These are phyloP conservation scores for Chalciporus piperatoides DNA, from an alignment of 1,284 basidiomycete genomes.

Conservation along the genomic window DNA sequence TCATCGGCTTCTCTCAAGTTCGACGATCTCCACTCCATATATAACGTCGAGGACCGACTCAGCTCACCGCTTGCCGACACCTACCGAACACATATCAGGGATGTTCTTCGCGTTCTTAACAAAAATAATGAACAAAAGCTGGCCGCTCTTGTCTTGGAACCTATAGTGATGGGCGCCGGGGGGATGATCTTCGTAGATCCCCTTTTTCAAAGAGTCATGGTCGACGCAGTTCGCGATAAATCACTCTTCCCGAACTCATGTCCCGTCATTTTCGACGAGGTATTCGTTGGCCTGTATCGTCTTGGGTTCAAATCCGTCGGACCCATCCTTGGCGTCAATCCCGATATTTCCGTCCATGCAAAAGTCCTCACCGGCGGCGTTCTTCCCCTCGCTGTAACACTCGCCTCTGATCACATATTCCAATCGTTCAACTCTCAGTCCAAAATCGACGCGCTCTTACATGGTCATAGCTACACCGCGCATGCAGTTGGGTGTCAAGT, in stretches of 20 bases:
- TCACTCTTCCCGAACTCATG: conserved; percentile 47
- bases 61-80: conserved; percentile 55
- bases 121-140: conserved; percentile 40
- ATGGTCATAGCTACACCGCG: conserved; percentile 95
- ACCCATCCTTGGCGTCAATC: conserved; percentile 64
- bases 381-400: conserved; percentile 82
- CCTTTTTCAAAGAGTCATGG: conserved; percentile 86
- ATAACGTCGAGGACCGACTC: conserved; percentile 69
- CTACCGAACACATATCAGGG: conserved; percentile 64
- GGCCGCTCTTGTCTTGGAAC: conserved; percentile 86
- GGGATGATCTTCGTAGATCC: conserved; percentile 99
- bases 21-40: conserved; percentile 59
- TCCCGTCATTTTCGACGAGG: conserved; percentile 95
- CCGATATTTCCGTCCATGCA: conserved; percentile 89
- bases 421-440: conserved; percentile 70
- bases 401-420: conserved; percentile 81
- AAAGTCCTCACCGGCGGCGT: conserved; percentile 95
- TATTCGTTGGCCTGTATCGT: conserved; percentile 90
- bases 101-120: conserved; percentile 51
- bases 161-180: conserved; percentile 91
- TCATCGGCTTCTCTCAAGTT: conserved; percentile 29
- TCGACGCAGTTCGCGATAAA: conserved; percentile 72
- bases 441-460: conserved; percentile 85
- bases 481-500: conserved; percentile 91
- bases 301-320: conserved; percentile 71